Conservation (phyloP, 768 basidiomycete species). For the Russula sp. region DNA sequence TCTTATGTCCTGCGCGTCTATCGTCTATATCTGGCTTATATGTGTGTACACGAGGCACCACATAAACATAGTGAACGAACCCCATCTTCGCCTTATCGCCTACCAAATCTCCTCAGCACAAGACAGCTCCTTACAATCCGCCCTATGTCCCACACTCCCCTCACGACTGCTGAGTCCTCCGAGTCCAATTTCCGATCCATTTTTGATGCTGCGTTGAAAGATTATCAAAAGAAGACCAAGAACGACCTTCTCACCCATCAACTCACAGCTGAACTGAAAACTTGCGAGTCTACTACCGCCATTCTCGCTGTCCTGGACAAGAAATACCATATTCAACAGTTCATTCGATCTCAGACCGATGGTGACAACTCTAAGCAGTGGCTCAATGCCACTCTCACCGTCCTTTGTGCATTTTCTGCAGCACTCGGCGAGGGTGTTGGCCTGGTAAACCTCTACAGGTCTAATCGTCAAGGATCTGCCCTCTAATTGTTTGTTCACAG, state of each 20-base stretch:
- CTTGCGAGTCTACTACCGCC: neutral
- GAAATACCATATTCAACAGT: neutral
- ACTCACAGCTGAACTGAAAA: neutral
- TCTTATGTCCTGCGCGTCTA: no score
- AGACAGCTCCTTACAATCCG: neutral
- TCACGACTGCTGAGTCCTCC: neutral
- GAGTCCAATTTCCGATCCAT: neutral
- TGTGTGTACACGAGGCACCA: no score
- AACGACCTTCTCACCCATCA: neutral
- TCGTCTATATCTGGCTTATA: no score
- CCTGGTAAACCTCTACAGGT: neutral
- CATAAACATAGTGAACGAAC: no score
- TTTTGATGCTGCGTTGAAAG: neutral
- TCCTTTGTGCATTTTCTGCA: neutral
- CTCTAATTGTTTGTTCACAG: neutral
- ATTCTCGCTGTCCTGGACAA: neutral
- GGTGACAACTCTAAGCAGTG: neutral
- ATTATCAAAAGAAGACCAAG: slow-evolving; percentile 1
- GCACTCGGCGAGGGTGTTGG: neutral
- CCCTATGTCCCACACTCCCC: neutral
- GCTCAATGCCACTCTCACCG: neutral
- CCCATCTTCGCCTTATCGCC: neutral
- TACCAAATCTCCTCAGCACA: neutral
- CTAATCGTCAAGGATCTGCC: neutral
- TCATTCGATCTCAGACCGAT: neutral